A percentile compares a stretch with the other conserved stretches of the same genome.
phyloP scores from a whole-genome alignment of 495 filamentous ascomycete species.

The Penicillium steckii region DNA sequence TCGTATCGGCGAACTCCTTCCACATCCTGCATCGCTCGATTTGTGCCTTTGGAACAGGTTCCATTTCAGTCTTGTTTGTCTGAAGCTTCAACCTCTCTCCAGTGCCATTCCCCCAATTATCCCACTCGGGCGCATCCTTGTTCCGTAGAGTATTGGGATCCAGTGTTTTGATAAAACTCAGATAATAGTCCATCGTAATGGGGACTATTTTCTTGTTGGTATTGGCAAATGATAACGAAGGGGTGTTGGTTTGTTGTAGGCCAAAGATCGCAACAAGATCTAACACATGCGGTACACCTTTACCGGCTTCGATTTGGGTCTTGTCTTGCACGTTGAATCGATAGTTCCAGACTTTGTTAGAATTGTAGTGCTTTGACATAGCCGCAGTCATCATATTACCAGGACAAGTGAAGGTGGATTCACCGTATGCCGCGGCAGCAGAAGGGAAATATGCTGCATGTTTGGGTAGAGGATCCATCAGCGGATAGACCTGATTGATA shows the following conservation, averaged over 20 bases:
- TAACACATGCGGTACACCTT: conserved; percentile 63
- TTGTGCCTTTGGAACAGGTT: conserved; percentile 43
- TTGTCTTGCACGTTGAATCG: conserved; percentile 61
- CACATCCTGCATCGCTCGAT: conserved; percentile 46
- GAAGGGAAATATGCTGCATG: conserved; percentile 55
- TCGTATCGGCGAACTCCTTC: conserved; percentile 18
- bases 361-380: conserved; percentile 38
- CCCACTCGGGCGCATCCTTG: conserved; percentile 42
- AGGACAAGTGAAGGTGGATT: conserved; percentile 67
- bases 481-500: conserved; percentile 59
- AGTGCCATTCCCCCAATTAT: conserved; percentile 27
- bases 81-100: conserved; percentile 41
- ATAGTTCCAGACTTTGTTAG: conserved; percentile 52
- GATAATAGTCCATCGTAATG: conserved; percentile 61
- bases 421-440: conserved; percentile 60
- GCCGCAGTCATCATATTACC: conserved; percentile 38
- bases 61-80: conserved; percentile 55
- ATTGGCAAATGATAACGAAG: conserved; percentile 20
- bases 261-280: conserved; percentile 62
- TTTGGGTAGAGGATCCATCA: conserved; percentile 31
- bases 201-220: conserved; percentile 48
- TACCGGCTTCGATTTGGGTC: conserved; percentile 42
- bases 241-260: conserved; percentile 19
- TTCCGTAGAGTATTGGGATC: conserved; percentile 54
- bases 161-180: conserved; percentile 60